Evolutionary conservation across 352 stramenopile genomes (phyloP).

Genomic region (Pythium brachiatum): DNA sequence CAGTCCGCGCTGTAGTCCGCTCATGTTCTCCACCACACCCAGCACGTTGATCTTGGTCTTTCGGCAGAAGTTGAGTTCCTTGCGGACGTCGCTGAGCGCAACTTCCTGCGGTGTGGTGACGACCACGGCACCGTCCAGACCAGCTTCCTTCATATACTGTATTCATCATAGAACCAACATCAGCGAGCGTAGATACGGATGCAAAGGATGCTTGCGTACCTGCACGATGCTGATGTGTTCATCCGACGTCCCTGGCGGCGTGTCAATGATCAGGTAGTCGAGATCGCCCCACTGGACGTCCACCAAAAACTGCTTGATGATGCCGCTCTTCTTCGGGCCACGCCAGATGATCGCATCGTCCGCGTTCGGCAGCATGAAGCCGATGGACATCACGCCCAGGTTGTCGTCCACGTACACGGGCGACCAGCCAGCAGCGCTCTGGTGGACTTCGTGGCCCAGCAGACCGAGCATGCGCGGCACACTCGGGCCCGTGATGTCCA

Average conservation of each 20-base stretch:
- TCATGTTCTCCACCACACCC: conserved; percentile 99
- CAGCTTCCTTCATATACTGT: conserved; percentile 97
- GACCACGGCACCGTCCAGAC: conserved; percentile 95
- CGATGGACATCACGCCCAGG: conserved; percentile 99
- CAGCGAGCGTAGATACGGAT: too few relatives aligned
- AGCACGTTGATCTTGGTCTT: conserved; percentile 91
- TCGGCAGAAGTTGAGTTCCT: conserved; percentile 99
- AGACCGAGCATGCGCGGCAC: conserved; percentile 97
- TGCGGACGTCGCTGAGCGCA: conserved; percentile 98
- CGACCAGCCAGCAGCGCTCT: conserved; percentile 98
- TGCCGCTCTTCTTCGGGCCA: conserved; percentile 98
- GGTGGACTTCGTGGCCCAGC: conserved; percentile 93
- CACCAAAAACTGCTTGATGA: conserved; percentile 99
- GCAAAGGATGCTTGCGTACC: conserved; percentile 27
- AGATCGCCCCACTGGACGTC: conserved; percentile 99
- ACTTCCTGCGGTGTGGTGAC: conserved; percentile 99
- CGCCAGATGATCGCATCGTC: conserved; percentile 99
- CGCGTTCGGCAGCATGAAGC: conserved; percentile 97
- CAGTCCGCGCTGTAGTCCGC: conserved; percentile 85
- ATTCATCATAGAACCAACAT: not conserved
- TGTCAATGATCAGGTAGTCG: conserved; percentile 99
- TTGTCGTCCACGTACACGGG: conserved; percentile 99
- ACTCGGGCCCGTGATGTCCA: conserved; percentile 99
- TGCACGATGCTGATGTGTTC: conserved; percentile 99
- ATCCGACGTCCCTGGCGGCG: conserved; percentile 98